Conservation (phyloP, 1,284 basidiomycete species). For the Cerrena zonata region DNA sequence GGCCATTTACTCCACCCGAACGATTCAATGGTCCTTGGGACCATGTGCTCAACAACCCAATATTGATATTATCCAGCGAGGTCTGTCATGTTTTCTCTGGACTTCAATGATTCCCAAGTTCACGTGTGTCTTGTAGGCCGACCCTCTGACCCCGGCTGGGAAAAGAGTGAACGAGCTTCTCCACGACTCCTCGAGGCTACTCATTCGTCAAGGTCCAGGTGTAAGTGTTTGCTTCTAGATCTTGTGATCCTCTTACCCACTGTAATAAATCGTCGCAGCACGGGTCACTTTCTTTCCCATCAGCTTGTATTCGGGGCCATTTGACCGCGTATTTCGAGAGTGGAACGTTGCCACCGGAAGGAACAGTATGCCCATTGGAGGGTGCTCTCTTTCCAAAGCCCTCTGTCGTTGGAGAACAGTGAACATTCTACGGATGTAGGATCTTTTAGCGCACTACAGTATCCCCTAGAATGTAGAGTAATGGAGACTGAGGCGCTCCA, state of each 20-base stretch:
- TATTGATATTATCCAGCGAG: conserved; percentile 26
- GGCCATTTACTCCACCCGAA: conserved; percentile 20
- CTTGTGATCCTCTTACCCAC: conserved; percentile 6
- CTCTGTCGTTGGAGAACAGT: no score
- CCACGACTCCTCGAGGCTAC: conserved; percentile 18
- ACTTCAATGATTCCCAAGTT: neutral
- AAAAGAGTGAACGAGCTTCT: conserved; percentile 17
- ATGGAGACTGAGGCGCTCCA: no score
- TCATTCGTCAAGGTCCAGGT: conserved; percentile 24
- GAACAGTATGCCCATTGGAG: conserved; percentile 21
- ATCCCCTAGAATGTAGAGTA: no score
- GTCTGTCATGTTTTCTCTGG: conserved; percentile 8
- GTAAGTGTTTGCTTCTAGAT: conserved; percentile 16
- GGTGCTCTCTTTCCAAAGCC: conserved; percentile 15
- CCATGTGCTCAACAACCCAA: conserved; percentile 22
- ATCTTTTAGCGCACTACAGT: no score
- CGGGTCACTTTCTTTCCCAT: conserved; percentile 18
- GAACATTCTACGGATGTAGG: no score
- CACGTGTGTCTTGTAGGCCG: conserved; percentile 14
- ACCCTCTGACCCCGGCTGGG: conserved; percentile 26
- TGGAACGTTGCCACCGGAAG: conserved; percentile 23
- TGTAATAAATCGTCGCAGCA: conserved; percentile 15
- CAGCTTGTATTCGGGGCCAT: conserved; percentile 17
- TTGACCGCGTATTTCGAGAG: conserved; percentile 22
- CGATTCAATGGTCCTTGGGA: conserved; percentile 27